These are phyloP conservation scores for Claviceps sp. DNA, from an alignment of 2,329 filamentous ascomycete genomes.

Conservation along the genomic window DNA sequence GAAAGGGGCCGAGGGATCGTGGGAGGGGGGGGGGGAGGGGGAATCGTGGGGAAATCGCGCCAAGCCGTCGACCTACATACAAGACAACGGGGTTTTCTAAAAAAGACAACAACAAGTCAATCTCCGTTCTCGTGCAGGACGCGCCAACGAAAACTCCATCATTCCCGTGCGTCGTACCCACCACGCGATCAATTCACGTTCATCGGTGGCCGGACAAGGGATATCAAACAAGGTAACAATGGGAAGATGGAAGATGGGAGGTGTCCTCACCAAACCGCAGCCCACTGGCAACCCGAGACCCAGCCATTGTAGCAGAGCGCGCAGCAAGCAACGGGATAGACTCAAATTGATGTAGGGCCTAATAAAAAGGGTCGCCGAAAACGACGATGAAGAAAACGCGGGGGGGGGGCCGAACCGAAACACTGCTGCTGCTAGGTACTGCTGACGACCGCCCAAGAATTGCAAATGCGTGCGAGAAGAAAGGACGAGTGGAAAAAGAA, in stretches of 20 bases:
- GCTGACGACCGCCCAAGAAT: too few species aligned
- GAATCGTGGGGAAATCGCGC: too few species aligned
- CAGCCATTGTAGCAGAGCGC: constrained; percentile 2
- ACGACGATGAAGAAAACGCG: too few species aligned
- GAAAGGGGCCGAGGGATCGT: neutral
- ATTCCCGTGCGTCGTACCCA: too few species aligned
- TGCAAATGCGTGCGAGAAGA: neutral
- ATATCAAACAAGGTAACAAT: neutral
- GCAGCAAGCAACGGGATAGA: neutral
- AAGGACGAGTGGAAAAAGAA: neutral
- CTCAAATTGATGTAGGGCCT: neutral
- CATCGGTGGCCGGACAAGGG: too few species aligned
- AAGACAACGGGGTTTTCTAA: constrained; percentile 37
- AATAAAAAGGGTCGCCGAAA: too few species aligned
- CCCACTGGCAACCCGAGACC: constrained; percentile 3
- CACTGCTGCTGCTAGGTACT: too few species aligned
- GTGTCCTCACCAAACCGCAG: constrained; percentile 22
- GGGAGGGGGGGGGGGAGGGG: too few species aligned
- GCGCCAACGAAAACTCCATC: too few species aligned
- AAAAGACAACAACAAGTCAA: neutral
- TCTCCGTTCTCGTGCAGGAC: too few species aligned
- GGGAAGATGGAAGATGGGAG: neutral
- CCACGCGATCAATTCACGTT: too few species aligned
- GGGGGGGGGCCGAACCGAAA: too few species aligned
- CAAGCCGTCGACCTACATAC: constrained; percentile 20